phyloP scores from a whole-genome alignment of 441 rosid species.

The Breynia disticha region DNA sequence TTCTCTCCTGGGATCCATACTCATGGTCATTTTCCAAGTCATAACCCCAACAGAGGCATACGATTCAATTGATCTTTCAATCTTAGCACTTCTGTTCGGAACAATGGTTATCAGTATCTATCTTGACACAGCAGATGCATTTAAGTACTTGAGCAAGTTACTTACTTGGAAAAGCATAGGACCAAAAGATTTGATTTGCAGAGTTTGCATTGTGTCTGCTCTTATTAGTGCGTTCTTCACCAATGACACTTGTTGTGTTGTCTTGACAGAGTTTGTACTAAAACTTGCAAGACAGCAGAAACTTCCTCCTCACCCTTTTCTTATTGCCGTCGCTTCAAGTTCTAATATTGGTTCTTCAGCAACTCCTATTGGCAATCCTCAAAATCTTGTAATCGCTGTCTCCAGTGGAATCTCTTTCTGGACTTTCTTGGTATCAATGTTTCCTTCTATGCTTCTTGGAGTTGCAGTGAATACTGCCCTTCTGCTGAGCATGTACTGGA shows the following conservation, averaged over 20 bases:
- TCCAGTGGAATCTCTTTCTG: conserved; percentile 49
- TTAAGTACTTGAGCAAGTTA: conserved; percentile 57
- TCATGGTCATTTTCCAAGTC: conserved; percentile 72
- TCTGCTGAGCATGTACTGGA: conserved; percentile 56
- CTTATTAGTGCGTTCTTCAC: conserved; percentile 79
- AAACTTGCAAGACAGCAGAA: conserved; percentile 66
- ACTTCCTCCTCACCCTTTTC: conserved; percentile 62
- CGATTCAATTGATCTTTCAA: conserved; percentile 67
- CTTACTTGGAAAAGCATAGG: conserved; percentile 68
- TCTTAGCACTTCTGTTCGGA: conserved; percentile 81
- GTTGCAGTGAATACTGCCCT: conserved; percentile 37
- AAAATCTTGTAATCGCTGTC: conserved; percentile 70
- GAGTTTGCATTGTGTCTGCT: conserved; percentile 66
- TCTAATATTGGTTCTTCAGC: conserved; percentile 81
- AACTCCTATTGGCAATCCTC: conserved; percentile 85
- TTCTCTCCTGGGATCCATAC: conserved; percentile 64
- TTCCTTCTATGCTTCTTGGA: conserved; percentile 60
- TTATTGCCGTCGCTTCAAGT: conserved; percentile 71
- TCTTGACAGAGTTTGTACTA: conserved; percentile 66
- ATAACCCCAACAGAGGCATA: conserved; percentile 66
- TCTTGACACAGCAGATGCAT: conserved; percentile 75
- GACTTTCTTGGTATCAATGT: conserved; percentile 37
- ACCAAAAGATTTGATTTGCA: conserved; percentile 52
- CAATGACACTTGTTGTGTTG: conserved; percentile 51
- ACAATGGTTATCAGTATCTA: conserved; percentile 81